These are phyloP conservation scores for Solanum microdontum DNA, from an alignment of 257 asterid genomes.

Conservation along the genomic window DNA sequence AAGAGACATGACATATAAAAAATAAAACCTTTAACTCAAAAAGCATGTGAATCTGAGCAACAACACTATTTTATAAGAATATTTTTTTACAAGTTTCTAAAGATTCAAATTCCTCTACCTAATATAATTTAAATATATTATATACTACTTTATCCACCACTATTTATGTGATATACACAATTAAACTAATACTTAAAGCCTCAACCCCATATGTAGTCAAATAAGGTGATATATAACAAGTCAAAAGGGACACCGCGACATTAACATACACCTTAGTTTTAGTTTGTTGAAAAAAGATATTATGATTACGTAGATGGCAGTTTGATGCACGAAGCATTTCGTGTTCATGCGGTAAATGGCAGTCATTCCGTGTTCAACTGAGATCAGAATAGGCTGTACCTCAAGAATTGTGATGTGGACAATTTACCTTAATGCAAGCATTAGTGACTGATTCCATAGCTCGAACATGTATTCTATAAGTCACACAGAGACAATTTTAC, in stretches of 20 bases:
- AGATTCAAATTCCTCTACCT: not conserved
- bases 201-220: not conserved
- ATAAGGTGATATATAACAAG: too few species aligned
- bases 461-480: fast-evolving
- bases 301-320: too few species aligned
- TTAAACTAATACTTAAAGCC: not conserved
- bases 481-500: not conserved
- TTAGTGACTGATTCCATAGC: not conserved
- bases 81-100: not conserved
- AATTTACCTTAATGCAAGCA: not conserved
- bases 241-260: too few species aligned
- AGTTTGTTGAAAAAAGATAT: not conserved
- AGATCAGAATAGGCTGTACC: fast-evolving
- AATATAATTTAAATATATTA: too few species aligned
- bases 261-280: not conserved
- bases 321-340: too few species aligned
- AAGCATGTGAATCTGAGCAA: not conserved
- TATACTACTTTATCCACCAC: not conserved
- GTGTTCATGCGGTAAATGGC: too few species aligned
- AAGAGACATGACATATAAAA: not conserved
- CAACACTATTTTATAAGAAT: not conserved
- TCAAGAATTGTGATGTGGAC: not conserved
- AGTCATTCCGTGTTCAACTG: fast-evolving
- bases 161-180: too few species aligned
- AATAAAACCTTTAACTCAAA: not conserved